These are phyloP conservation scores for Zygotorulaspora mrakii DNA, from an alignment of 1,139 yeast genomes.

Conservation along the genomic window DNA sequence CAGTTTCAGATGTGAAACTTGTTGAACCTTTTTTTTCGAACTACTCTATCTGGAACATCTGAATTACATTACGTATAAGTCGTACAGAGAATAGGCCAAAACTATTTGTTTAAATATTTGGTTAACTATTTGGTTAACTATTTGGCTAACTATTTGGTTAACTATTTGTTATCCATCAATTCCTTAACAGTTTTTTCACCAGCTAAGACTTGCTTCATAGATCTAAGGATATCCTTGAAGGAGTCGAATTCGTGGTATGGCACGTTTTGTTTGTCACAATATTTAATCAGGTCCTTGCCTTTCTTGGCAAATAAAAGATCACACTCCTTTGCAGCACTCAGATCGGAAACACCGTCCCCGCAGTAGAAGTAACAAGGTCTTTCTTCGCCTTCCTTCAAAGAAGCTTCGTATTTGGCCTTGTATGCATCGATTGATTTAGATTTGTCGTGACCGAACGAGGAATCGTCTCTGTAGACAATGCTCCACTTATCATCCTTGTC, in stretches of 20 bases:
- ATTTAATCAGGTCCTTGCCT: conserved; percentile 84
- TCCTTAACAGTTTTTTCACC: conserved; percentile 45
- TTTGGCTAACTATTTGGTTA: no score
- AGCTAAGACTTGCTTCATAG: conserved; percentile 46
- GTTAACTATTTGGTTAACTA: no score
- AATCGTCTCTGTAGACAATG: conserved; percentile 77
- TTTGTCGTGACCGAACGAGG: conserved; percentile 93
- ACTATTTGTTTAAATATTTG: no score
- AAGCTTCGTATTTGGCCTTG: conserved; percentile 43
- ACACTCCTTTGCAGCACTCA: conserved; percentile 93
- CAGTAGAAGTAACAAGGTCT: conserved; percentile 77
- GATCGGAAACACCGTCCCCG: conserved; percentile 96
- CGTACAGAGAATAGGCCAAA: no score
- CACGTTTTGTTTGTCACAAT: conserved; percentile 72
- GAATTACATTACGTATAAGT: no score
- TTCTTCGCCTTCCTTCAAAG: conserved; percentile 36
- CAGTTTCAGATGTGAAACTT: no score
- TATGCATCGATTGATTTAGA: conserved; percentile 74
- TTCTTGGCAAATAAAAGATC: conserved; percentile 88
- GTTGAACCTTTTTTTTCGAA: no score
- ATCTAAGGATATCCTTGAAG: conserved; percentile 65
- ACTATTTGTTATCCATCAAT: conserved; percentile 38
- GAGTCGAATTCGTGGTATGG: conserved; percentile 81
- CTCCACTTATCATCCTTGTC: conserved; percentile 67
- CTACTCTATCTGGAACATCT: no score